These are phyloP conservation scores for Nicotiana undulata DNA, from an alignment of 257 asterid genomes.

Conservation along the genomic window DNA sequence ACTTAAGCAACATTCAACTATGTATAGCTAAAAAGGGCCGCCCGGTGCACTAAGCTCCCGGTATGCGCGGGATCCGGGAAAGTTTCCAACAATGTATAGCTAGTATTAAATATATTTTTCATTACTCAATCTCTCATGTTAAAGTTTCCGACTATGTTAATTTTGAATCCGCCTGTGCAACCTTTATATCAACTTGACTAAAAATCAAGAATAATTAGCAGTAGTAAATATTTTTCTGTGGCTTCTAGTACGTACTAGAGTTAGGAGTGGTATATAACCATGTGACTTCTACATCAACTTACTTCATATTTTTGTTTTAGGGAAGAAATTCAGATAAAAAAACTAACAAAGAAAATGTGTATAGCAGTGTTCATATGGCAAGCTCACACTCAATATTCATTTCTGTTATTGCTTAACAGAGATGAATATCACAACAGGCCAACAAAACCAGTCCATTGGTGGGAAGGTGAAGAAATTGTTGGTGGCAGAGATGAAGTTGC, in stretches of 20 bases:
- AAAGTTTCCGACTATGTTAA: too few relatives aligned
- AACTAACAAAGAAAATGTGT: conserved; percentile 30
- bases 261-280: background rate
- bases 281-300: background rate
- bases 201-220: background rate
- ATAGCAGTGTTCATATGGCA: conserved; percentile 69
- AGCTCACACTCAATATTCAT: conserved; percentile 51
- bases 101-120: too few relatives aligned
- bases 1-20: too few relatives aligned
- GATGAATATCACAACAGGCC: conserved; percentile 82
- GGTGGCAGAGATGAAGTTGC: conserved; percentile 68
- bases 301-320: background rate
- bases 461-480: conserved; percentile 56
- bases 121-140: too few relatives aligned
- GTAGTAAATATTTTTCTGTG: background rate
- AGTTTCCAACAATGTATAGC: too few relatives aligned
- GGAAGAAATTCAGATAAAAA: background rate
- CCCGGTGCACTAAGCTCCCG: too few relatives aligned
- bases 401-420: conserved; percentile 61
- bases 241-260: background rate
- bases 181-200: background rate
- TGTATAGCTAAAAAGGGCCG: too few relatives aligned
- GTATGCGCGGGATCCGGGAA: too few relatives aligned
- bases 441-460: conserved; percentile 60
- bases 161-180: too few relatives aligned